phyloP scores from a whole-genome alignment of 2,329 filamentous ascomycete species.

The Claviceps sp. region DNA sequence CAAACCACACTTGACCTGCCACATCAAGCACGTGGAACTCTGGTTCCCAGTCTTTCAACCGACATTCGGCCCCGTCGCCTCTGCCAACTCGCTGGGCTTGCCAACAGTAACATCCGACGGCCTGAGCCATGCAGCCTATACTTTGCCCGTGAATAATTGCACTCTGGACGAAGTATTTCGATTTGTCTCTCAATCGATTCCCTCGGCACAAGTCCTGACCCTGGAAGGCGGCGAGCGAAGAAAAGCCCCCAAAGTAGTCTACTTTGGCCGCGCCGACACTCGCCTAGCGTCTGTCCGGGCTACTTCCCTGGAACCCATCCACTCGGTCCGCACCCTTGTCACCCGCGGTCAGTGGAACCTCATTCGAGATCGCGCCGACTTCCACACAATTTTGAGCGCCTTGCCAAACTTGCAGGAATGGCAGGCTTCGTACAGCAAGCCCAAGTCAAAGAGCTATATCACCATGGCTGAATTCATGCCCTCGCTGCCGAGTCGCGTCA shows the following conservation, averaged over 20 bases:
- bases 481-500: conserved; percentile 42
- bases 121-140: conserved; percentile 44
- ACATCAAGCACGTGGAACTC: conserved; percentile 61
- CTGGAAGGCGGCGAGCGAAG: conserved; percentile 66
- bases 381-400: conserved; percentile 45
- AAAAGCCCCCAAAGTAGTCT: conserved; percentile 53
- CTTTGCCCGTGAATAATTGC: conserved; percentile 50
- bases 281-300: conserved; percentile 6
- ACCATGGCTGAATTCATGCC: conserved; percentile 53
- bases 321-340: conserved; percentile 49
- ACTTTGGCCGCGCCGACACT: conserved; percentile 14
- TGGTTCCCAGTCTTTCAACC: conserved; percentile 67
- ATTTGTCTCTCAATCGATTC: conserved; percentile 46
- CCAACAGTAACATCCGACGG: conserved; percentile 42
- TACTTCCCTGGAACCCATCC: conserved; percentile 21
- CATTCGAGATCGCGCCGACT: conserved; percentile 50
- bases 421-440: conserved; percentile 55
- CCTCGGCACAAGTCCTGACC: conserved; percentile 51
- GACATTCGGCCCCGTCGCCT: conserved; percentile 29
- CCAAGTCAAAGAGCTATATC: conserved; percentile 60
- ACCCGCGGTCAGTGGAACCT: conserved; percentile 70
- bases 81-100: conserved; percentile 30
- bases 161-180: conserved; percentile 56
- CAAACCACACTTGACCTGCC: conserved; percentile 44
- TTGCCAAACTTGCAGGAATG: conserved; percentile 52